Percentiles rank a stretch among this genome's conserved stretches.
Conservation (phyloP, 306 rosid species). For the Dryas drummondii region DNA sequence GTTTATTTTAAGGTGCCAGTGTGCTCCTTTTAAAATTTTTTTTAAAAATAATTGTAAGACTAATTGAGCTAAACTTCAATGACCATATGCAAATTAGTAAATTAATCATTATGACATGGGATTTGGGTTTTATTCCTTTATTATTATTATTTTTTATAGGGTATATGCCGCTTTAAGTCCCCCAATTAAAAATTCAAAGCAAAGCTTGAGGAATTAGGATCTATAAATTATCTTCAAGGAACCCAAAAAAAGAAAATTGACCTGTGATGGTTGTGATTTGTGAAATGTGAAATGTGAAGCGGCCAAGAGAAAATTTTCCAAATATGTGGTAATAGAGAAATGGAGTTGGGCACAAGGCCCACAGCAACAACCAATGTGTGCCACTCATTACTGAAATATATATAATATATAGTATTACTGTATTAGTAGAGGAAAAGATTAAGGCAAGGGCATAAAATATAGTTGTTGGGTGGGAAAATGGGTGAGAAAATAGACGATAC, state of each 20-base stretch:
- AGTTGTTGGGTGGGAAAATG: neutral
- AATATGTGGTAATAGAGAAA: too few species aligned
- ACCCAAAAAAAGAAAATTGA: too few species aligned
- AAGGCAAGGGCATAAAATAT: neutral
- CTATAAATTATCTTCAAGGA: too few species aligned
- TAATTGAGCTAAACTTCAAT: neutral
- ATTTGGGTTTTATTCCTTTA: neutral
- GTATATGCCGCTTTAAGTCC: conserved; percentile 1
- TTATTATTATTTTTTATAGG: neutral
- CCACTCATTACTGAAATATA: too few species aligned
- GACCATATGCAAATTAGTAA: neutral
- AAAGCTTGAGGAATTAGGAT: too few species aligned
- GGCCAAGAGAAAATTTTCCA: too few species aligned
- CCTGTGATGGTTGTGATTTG: too few species aligned
- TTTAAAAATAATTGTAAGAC: neutral
- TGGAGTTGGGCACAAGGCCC: too few species aligned
- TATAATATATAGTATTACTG: too few species aligned
- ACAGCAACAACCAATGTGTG: too few species aligned
- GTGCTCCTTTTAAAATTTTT: neutral
- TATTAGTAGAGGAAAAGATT: neutral
- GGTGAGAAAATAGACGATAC: neutral
- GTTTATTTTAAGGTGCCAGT: neutral
- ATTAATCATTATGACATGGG: neutral
- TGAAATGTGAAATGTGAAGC: too few species aligned
- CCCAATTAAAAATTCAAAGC: neutral